These are phyloP conservation scores for Rhizopus delemar DNA, from an alignment of 371 early-diverging fungal genomes.

Conservation along the genomic window DNA sequence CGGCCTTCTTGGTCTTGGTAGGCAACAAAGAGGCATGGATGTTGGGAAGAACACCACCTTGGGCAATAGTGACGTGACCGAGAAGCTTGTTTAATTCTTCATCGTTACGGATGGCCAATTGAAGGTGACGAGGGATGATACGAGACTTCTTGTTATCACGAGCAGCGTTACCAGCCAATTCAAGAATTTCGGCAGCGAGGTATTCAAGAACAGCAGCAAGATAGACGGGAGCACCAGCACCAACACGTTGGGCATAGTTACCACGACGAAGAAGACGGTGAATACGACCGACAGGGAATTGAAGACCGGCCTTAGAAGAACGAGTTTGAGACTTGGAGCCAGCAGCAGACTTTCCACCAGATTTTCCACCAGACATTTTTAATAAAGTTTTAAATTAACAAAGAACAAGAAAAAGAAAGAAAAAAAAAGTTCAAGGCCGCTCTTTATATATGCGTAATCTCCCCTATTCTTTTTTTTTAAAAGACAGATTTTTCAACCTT, in stretches of 20 bases:
- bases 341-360: slow-evolving; percentile 54
- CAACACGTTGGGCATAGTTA: slow-evolving; percentile 91
- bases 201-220: slow-evolving; percentile 93
- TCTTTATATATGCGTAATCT: too few species aligned
- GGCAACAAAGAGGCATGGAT: slow-evolving; percentile 70
- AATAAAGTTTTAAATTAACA: too few species aligned
- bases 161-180: slow-evolving; percentile 92
- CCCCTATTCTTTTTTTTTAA: too few species aligned
- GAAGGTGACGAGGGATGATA: slow-evolving; percentile 86
- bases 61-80: slow-evolving; percentile 81
- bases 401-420: too few species aligned
- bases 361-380: slow-evolving; percentile 49
- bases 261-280: slow-evolving; percentile 93
- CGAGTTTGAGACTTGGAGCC: slow-evolving; percentile 64
- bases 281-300: slow-evolving; percentile 97
- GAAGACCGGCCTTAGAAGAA: slow-evolving; percentile 86
- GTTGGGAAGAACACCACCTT: slow-evolving; percentile 85
- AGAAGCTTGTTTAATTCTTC: slow-evolving; percentile 94
- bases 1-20: slow-evolving; percentile 67
- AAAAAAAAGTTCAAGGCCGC: too few species aligned
- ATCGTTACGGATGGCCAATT: slow-evolving; percentile 91
- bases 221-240: slow-evolving; percentile 92
- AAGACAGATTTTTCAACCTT: too few species aligned
- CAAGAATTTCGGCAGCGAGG: slow-evolving; percentile 92
- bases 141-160: slow-evolving; percentile 93